phyloP scores from a whole-genome alignment of 495 filamentous ascomycete genomes.

The Pyronema omphalodes region DNA sequence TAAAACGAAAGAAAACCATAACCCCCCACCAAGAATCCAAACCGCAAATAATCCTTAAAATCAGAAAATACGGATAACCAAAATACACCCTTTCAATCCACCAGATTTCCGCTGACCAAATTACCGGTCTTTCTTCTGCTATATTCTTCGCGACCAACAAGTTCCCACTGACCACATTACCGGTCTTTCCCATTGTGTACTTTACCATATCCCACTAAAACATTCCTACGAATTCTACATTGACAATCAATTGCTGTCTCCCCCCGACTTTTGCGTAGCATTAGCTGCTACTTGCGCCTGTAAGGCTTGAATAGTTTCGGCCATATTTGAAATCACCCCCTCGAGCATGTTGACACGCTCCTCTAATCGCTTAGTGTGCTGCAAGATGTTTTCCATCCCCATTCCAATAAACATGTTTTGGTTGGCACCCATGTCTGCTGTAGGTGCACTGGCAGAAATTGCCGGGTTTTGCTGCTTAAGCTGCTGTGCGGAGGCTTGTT shows the following conservation, averaged over 20 bases:
- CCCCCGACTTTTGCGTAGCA: constrained; percentile 5
- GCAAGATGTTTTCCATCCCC: constrained; percentile 14
- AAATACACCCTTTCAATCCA: constrained; percentile 4
- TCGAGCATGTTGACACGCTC: constrained; percentile 9
- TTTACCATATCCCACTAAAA: background rate
- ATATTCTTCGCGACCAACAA: too few species aligned
- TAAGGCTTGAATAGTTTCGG: constrained; percentile 3
- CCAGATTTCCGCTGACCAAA: background rate
- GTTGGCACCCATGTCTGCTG: constrained; percentile 18
- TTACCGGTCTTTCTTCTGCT: too few species aligned
- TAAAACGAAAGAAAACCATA: constrained; percentile 7
- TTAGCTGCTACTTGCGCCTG: constrained; percentile 2
- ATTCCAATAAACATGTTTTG: constrained; percentile 14
- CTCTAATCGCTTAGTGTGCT: constrained; percentile 15
- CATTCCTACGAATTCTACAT: constrained; percentile 1
- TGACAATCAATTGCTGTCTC: background rate
- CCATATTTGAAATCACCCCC: background rate
- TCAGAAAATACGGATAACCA: constrained; percentile 4
- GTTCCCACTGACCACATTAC: background rate
- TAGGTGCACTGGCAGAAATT: constrained; percentile 9
- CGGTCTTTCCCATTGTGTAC: background rate
- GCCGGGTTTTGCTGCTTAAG: background rate
- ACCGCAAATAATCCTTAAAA: constrained; percentile 1
- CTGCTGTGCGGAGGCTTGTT: background rate
- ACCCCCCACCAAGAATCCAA: constrained; percentile 11